Conservation (phyloP, 768 basidiomycete species). For the Collybiopsis confluens region DNA sequence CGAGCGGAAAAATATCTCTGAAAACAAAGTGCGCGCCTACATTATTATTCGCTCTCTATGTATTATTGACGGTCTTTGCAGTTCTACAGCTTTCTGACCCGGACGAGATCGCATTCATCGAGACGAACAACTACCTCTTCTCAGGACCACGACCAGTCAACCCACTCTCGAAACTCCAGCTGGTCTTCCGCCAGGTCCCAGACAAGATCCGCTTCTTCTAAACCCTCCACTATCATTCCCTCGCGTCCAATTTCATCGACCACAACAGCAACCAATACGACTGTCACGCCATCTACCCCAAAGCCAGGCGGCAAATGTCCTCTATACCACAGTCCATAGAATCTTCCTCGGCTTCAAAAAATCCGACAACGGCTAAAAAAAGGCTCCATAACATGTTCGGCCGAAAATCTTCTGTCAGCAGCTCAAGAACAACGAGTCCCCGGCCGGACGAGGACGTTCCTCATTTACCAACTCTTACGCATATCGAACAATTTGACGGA, state of each 20-base stretch:
- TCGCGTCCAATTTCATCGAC: constrained; percentile 66
- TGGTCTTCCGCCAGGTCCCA: constrained; percentile 1
- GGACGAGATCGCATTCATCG: constrained; percentile 61
- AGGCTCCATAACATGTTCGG: constrained; percentile 45
- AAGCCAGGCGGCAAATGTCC: constrained; percentile 23
- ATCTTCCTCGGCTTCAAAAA: constrained; percentile 27
- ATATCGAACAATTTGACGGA: not conserved
- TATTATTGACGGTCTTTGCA: constrained; percentile 20
- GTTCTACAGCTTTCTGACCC: constrained; percentile 58
- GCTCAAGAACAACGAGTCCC: constrained; percentile 28
- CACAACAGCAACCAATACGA: constrained; percentile 58
- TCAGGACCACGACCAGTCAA: not conserved
- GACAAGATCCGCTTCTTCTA: constrained; percentile 25
- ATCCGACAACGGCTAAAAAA: constrained; percentile 30
- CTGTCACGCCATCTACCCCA: constrained; percentile 58
- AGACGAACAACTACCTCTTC: constrained; percentile 27
- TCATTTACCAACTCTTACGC: constrained; percentile 15
- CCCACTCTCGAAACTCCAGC: constrained; percentile 6
- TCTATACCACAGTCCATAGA: constrained; percentile 23
- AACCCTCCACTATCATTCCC: constrained; percentile 44
- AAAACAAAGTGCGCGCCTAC: constrained; percentile 39
- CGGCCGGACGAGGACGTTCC: constrained; percentile 18
- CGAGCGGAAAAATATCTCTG: constrained; percentile 36
- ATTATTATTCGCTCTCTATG: constrained; percentile 7
- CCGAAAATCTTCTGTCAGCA: constrained; percentile 33